phyloP scores from a whole-genome alignment of 2,329 filamentous ascomycete species.

The Penicillium corylophilum region DNA sequence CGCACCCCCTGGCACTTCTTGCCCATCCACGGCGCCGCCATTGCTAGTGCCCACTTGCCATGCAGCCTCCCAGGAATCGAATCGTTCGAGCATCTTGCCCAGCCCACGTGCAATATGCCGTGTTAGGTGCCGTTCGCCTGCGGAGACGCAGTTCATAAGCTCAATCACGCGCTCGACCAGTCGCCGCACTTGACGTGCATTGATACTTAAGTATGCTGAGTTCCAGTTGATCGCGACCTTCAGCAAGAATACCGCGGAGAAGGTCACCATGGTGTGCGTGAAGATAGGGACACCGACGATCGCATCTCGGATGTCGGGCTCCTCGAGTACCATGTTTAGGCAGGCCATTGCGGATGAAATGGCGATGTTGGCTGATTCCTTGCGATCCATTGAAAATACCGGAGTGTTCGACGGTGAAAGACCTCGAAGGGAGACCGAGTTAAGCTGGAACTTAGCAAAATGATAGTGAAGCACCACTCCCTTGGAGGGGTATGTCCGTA shows the following conservation, averaged over 20 bases:
- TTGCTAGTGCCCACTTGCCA: conserved; percentile 26
- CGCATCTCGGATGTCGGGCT: conserved; percentile 49
- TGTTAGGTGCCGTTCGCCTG: conserved; percentile 43
- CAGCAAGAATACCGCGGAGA: conserved; percentile 47
- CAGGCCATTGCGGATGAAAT: conserved; percentile 50
- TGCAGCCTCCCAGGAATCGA: conserved; percentile 40
- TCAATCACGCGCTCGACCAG: conserved; percentile 43
- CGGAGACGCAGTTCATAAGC: conserved; percentile 41
- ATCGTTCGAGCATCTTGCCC: conserved; percentile 43
- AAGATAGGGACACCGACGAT: conserved; percentile 50
- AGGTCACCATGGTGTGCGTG: conserved; percentile 48
- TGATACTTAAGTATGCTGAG: conserved; percentile 41
- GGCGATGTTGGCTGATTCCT: conserved; percentile 46
- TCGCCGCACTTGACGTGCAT: conserved; percentile 38
- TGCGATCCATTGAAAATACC: conserved; percentile 45
- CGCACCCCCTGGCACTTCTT: conserved; percentile 39
- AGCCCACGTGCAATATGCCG: conserved; percentile 43
- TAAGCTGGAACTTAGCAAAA: conserved; percentile 55
- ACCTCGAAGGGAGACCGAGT: conserved; percentile 43
- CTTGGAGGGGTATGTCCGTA: conserved; percentile 51
- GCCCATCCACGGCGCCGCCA: conserved; percentile 15
- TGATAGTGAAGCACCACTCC: conserved; percentile 55
- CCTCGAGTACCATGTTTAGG: conserved; percentile 49
- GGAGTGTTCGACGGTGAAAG: conserved; percentile 45
- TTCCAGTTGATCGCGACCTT: conserved; percentile 48